Percentiles rank a stretch among this genome's conserved stretches.
Conservation (phyloP, 2,329 filamentous ascomycete species). For the Ophiostoma novo-ulmi region DNA sequence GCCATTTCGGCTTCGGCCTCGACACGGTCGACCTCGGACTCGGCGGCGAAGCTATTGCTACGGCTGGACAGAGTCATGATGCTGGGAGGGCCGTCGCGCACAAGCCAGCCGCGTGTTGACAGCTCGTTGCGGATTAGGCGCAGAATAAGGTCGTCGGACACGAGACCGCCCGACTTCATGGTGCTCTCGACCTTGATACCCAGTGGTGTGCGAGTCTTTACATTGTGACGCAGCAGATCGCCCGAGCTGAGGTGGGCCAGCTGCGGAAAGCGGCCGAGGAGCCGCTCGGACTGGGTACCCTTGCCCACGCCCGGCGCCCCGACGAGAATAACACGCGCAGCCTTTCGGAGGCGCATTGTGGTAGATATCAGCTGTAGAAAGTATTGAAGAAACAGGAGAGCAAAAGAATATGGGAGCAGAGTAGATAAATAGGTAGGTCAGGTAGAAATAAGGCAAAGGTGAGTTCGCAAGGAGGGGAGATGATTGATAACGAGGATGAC, state of each 20-base stretch:
- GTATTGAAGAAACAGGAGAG: background rate
- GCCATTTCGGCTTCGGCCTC: conserved; percentile 35
- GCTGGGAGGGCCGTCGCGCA: conserved; percentile 40
- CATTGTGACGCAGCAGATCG: conserved; percentile 86
- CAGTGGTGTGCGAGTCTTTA: conserved; percentile 78
- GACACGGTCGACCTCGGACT: conserved; percentile 32
- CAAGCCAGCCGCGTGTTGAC: conserved; percentile 77
- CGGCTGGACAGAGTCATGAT: conserved; percentile 43
- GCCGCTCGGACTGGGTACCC: conserved; percentile 86
- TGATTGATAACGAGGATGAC: background rate
- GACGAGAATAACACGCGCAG: conserved; percentile 88
- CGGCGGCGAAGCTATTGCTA: conserved; percentile 27
- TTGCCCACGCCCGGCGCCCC: conserved; percentile 97
- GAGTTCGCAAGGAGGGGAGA: too few relatives aligned
- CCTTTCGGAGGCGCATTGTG: conserved; percentile 64
- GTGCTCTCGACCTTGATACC: conserved; percentile 85
- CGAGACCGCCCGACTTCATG: conserved; percentile 84
- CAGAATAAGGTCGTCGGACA: conserved; percentile 85
- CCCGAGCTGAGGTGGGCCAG: conserved; percentile 89
- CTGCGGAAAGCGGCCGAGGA: conserved; percentile 82
- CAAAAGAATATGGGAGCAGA: background rate
- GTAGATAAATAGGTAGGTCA: background rate
- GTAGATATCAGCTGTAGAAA: background rate
- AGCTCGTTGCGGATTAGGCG: conserved; percentile 89
- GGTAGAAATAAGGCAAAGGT: background rate